Evolutionary conservation across 1,139 yeast species (phyloP), one percentile per base, ranked within the genome.

Genomic region (Pichia sp.): DNA sequence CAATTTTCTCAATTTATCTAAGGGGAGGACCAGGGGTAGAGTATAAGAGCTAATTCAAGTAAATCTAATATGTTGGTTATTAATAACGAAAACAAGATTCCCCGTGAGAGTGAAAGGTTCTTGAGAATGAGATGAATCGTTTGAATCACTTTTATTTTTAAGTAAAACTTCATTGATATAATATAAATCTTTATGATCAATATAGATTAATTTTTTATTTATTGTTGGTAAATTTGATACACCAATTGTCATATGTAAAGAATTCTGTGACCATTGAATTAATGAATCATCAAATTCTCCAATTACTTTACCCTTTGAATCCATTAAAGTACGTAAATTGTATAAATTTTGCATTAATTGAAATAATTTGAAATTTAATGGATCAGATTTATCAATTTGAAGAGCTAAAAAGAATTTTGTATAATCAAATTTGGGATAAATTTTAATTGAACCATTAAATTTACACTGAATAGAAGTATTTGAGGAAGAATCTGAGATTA

Each of bases 211-310:
- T 18, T 28, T n/a, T 4, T 23, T 17, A n/a, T n/a, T n/a, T n/a
- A n/a, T n/a, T n/a, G n/a, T n/a, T 5, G 30, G 17, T 12, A 31
- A 8, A 24, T 37, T 38, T 21, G 41, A 40, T 3, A 52, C 47
- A 1, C 54, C 61, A 5, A 55, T 23, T 3, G 58, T 47, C 36
- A 52, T 42, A 38, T 57, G 61, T 4, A 53, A 40, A 4, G 24
- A 23, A 11, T 41, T 37, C 4, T 39, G 36, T 11, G 39, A 38
- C 36, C 45, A 39, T 17, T 44, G 34, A 4, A 55, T 21, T 2
- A 47, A 43, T 8, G 31, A 17, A 10, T 25, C 34, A 1, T 40
- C 43, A 2, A 32, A 24, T 39, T 56, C 61, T 9, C 59, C 60
- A 12, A 41, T 38, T 5, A 49, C 53, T 17, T 24, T 15, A 9